Evolutionary conservation across 139 green algal genomes (phyloP).

Genomic region (Micractinium conductrix): DNA sequence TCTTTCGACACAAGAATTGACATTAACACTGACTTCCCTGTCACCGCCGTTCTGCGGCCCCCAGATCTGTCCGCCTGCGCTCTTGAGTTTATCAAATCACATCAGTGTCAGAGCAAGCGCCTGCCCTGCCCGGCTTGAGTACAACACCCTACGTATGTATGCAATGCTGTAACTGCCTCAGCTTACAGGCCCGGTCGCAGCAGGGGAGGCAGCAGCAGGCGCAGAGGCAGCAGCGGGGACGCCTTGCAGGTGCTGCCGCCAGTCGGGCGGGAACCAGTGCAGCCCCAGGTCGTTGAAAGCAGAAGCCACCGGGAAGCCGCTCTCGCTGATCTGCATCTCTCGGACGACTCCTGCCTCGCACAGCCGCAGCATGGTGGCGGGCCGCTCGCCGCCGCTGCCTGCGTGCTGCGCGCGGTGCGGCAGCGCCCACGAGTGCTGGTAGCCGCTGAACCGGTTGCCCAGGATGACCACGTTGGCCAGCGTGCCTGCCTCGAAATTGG

Average conservation of each 20-base stretch:
- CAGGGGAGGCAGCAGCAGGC: too few species aligned
- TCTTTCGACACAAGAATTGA: too few species aligned
- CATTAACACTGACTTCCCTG: too few species aligned
- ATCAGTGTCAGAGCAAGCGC: too few species aligned
- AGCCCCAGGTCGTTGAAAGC: constrained; percentile 67
- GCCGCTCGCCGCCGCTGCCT: neutral
- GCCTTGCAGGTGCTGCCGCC: neutral
- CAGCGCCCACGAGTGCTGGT: constrained; percentile 8
- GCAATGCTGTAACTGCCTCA: too few species aligned
- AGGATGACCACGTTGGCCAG: constrained; percentile 57
- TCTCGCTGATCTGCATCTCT: constrained; percentile 25
- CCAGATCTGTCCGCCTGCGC: too few species aligned
- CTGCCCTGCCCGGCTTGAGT: too few species aligned
- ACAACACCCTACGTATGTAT: too few species aligned
- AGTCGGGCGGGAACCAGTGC: constrained; percentile 47
- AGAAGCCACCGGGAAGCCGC: constrained; percentile 47
- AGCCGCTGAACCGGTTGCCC: constrained; percentile 52
- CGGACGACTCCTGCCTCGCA: constrained; percentile 4
- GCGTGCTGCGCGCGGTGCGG: neutral
- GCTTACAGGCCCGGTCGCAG: too few species aligned
- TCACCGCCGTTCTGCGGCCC: too few species aligned
- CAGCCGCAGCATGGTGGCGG: constrained; percentile 31
- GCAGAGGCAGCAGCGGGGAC: too few species aligned
- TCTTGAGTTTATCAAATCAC: too few species aligned
- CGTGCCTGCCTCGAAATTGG: constrained; percentile 46